Evolutionary conservation across 2,329 filamentous ascomycete genomes (phyloP).

Genomic region (Claviceps capensis): DNA sequence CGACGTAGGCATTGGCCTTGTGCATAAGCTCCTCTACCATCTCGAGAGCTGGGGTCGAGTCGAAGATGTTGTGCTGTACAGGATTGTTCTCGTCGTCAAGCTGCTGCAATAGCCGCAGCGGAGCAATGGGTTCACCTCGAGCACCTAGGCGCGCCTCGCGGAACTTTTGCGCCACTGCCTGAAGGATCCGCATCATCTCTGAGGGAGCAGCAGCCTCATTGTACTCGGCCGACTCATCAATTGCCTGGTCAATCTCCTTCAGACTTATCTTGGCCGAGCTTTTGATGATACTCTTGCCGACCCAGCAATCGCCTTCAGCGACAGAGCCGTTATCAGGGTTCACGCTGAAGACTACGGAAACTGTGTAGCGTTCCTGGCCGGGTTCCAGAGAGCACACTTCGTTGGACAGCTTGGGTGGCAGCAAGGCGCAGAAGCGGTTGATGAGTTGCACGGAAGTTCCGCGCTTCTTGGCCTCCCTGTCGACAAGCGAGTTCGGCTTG

Average conservation of each 20-base stretch:
- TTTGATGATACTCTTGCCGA: conserved; percentile 88
- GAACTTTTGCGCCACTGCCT: conserved; percentile 78
- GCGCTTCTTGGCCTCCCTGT: conserved; percentile 95
- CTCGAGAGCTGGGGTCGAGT: conserved; percentile 78
- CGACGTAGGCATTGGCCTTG: conserved; percentile 83
- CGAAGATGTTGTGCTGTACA: conserved; percentile 91
- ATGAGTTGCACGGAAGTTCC: conserved; percentile 91
- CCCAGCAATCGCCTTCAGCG: conserved; percentile 78
- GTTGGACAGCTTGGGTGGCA: conserved; percentile 71
- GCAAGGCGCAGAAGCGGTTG: conserved; percentile 75
- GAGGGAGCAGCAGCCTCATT: conserved; percentile 52
- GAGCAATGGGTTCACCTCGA: conserved; percentile 64
- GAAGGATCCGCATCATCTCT: conserved; percentile 69
- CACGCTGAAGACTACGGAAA: conserved; percentile 88
- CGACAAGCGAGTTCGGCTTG: conserved; percentile 87
- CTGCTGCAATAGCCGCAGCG: conserved; percentile 80
- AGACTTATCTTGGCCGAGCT: conserved; percentile 77
- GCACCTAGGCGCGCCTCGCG: conserved; percentile 75
- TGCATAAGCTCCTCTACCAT: conserved; percentile 90
- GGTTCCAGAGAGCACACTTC: conserved; percentile 82
- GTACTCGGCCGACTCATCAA: conserved; percentile 49
- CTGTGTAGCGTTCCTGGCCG: conserved; percentile 76
- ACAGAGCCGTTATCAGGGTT: conserved; percentile 67
- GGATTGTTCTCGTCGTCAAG: conserved; percentile 97
- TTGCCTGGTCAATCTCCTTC: conserved; percentile 70